phyloP scores from a whole-genome alignment of 805 yeast species.

The Saccharomycodes ludwigii region DNA sequence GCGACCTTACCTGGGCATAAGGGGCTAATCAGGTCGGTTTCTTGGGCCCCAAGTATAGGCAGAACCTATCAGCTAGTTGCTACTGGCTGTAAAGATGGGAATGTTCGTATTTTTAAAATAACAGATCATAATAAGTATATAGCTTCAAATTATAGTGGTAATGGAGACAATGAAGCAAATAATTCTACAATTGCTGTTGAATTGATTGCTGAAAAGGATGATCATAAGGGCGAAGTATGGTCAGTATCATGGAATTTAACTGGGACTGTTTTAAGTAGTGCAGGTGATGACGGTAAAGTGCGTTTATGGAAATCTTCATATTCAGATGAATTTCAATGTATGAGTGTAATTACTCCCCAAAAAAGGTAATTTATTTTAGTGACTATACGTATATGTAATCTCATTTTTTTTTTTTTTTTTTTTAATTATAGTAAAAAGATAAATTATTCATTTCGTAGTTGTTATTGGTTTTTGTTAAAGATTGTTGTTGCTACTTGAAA shows the following conservation, averaged over 20 bases:
- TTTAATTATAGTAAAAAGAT: too few species aligned
- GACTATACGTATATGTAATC: too few species aligned
- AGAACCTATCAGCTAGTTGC: constrained; percentile 79
- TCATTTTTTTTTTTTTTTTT: too few species aligned
- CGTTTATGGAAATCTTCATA: constrained; percentile 86
- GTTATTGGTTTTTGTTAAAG: too few species aligned
- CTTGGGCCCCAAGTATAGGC: constrained; percentile 98
- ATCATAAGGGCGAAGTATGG: constrained; percentile 89
- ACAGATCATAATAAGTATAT: not conserved
- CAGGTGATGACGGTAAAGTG: constrained; percentile 92
- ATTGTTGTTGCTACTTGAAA: too few species aligned
- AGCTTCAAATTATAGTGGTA: constrained; percentile 2
- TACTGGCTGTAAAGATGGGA: constrained; percentile 93
- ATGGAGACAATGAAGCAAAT: constrained; percentile 5
- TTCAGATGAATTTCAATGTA: constrained; percentile 77
- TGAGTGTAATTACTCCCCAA: constrained; percentile 71
- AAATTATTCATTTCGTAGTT: too few species aligned
- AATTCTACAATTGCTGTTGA: constrained; percentile 30
- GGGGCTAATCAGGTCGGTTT: constrained; percentile 75
- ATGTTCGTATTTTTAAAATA: constrained; percentile 72
- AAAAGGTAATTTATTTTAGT: constrained; percentile 15
- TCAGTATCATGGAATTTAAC: constrained; percentile 90
- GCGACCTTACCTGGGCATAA: constrained; percentile 71
- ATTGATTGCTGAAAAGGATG: constrained; percentile 53
- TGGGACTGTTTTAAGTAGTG: constrained; percentile 82